These are phyloP conservation scores for Funneliformis mosseae DNA, from an alignment of 192 early-diverging fungal species.

Conservation along the genomic window DNA sequence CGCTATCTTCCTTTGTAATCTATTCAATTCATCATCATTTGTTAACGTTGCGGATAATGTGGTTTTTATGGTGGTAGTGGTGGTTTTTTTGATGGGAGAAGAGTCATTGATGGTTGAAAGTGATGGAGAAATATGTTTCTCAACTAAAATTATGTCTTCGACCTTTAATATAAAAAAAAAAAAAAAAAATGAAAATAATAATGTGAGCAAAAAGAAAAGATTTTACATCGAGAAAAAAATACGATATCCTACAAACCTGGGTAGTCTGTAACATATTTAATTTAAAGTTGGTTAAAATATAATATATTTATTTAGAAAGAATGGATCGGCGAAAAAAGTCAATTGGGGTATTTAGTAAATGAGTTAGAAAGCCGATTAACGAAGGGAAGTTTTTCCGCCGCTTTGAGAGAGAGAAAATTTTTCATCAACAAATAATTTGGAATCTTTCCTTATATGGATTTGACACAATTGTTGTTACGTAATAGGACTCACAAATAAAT, in stretches of 20 bases:
- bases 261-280: neutral
- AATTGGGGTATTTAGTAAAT: neutral
- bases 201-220: neutral
- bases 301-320: no score
- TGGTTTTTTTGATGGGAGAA: neutral
- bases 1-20: constrained; percentile 7
- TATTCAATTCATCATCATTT: constrained; percentile 2
- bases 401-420: no score
- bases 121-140: neutral
- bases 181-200: neutral
- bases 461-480: no score
- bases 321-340: neutral
- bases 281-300: no score
- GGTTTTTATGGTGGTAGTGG: neutral
- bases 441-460: no score
- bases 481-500: no score
- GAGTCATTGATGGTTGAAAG: neutral
- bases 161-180: neutral
- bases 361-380: neutral
- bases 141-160: neutral
- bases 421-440: no score
- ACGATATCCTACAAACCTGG: neutral
- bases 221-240: neutral
- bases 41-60: neutral
- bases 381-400: neutral